These are phyloP conservation scores for Eucalyptus pumila DNA, from an alignment of 345 rosid genomes.

Conservation along the genomic window DNA sequence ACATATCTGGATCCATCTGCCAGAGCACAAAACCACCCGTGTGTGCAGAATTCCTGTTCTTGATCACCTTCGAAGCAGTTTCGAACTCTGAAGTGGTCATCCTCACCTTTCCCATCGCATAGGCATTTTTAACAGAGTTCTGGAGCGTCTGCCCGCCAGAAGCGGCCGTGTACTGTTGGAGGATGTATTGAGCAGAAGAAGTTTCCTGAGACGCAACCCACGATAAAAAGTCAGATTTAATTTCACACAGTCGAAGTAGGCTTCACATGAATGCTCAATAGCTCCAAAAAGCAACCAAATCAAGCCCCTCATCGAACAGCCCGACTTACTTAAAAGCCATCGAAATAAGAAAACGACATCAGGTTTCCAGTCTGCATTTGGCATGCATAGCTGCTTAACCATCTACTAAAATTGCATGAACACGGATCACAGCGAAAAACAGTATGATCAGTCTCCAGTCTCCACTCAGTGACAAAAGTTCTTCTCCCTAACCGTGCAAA, in stretches of 20 bases:
- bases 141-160: constrained; percentile 2
- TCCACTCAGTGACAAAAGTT: not conserved
- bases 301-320: not conserved
- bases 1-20: constrained; percentile 9
- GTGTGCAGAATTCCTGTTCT: not conserved
- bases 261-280: not conserved
- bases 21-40: constrained; percentile 4
- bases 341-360: not conserved
- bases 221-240: not conserved
- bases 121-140: not conserved
- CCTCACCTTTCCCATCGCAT: constrained; percentile 3
- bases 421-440: not conserved
- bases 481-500: not conserved
- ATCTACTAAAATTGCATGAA: not conserved
- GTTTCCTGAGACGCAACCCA: not conserved
- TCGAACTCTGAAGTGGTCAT: constrained; percentile 2
- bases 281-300: not conserved
- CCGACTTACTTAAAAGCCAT: not conserved
- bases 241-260: not conserved
- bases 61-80: constrained; percentile 1
- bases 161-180: constrained; percentile 5
- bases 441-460: not conserved
- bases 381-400: not conserved
- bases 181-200: constrained; percentile 3
- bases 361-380: not conserved